Evolutionary conservation across 2,329 filamentous ascomycete species (phyloP), one percentile per base, ranked within the genome.

Genomic region (Xylariales sp.): DNA sequence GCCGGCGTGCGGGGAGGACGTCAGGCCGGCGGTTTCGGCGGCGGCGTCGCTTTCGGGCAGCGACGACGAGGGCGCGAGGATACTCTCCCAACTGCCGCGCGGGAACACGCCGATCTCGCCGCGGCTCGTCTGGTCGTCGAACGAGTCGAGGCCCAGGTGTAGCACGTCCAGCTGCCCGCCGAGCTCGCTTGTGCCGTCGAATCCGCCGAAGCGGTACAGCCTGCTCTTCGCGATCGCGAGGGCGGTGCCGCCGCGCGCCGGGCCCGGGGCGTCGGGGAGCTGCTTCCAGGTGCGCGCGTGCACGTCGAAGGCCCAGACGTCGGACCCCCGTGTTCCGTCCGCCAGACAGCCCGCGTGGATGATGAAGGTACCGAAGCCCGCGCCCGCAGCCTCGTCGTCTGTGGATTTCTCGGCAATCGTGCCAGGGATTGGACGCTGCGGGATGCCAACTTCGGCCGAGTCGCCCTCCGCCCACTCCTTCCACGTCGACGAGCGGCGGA

Each of bases 191-290:
- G 84, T 82, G 0, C 91, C 93, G 77, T 95, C 91, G 73, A 90
- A 95, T 0, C 93, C 93, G 69, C 93, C 92, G 82, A 93, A 94
- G 34, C 93, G 86, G 80, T 91, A 97, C 6, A 97, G 78, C 30
- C 88, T 86, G 30, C 87, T 87, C 62, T 86, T 84, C 52, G 84
- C 85, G 60, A 90, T 85, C 0, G 90, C 87, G 32, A 97, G 88
- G 3, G 88, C 87, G 0, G 91, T 82, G 1, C 92, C 93, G 28
- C 89, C 89, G 55, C 93, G 85, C 0, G 87, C 81, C 7, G 90
- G 87, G 0, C 86, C 90, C 0, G 92, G 92, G 0, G 92, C 93
- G 7, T 87, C 78, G 0, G 90, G 85, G 14, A 93, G 83, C 74
- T 90, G 84, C 46, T 84, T 88, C 93, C 93, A 97, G 1, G 84